phyloP scores from a whole-genome alignment of 164 flowering plant species.

The Taxillus chinensis region DNA sequence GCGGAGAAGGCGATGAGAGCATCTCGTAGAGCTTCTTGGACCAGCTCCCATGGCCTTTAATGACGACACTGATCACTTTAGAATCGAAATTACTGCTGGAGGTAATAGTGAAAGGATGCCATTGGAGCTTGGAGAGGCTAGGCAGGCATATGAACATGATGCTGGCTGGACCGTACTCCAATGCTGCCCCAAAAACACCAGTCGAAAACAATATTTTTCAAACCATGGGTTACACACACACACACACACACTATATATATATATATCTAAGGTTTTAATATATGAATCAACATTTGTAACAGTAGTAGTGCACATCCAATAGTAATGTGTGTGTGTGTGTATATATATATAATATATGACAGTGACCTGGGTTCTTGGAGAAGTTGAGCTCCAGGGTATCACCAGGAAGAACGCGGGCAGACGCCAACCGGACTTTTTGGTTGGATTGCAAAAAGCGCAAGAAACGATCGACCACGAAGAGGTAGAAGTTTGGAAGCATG shows the following conservation, averaged over 20 bases:
- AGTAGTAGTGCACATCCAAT: background rate
- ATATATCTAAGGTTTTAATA: too few relatives aligned
- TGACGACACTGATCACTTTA: conserved; percentile 34
- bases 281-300: background rate
- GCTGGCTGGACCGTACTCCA: background rate
- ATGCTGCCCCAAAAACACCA: background rate
- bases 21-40: conserved; percentile 30
- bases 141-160: conserved; percentile 41
- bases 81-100: conserved; percentile 42
- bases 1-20: conserved; percentile 39
- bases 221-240: too few relatives aligned
- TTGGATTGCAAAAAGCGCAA: conserved; percentile 69
- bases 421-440: conserved; percentile 34
- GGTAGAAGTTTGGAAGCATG: conserved; percentile 76
- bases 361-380: conserved; percentile 49
- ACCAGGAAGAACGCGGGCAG: conserved; percentile 58
- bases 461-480: conserved; percentile 76
- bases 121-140: conserved; percentile 47
- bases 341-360: background rate
- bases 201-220: background rate
- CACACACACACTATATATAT: too few relatives aligned
- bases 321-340: too few relatives aligned
- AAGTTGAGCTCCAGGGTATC: conserved; percentile 71
- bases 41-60: conserved; percentile 53
- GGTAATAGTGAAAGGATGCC: conserved; percentile 63